Conservation (phyloP, 352 stramenopile species). For the Phytopythium aichiense region DNA sequence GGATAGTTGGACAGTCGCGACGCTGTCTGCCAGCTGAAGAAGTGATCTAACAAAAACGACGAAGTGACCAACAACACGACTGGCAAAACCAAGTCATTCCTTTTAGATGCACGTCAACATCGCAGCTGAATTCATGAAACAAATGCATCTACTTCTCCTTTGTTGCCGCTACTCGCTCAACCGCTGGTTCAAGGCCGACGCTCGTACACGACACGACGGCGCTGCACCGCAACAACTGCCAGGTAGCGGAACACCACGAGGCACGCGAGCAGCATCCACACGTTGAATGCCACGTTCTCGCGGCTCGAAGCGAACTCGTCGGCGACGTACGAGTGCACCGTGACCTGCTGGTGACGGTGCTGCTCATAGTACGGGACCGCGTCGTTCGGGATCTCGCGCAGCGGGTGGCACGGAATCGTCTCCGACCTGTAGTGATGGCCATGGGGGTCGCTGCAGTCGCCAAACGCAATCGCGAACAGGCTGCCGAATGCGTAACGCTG, state of each 20-base stretch:
- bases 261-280: conserved; percentile 14
- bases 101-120: neutral
- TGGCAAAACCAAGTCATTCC: neutral
- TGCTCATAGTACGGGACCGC: neutral
- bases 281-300: conserved; percentile 9
- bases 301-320: conserved; percentile 16
- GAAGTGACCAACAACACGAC: neutral
- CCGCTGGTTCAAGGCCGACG: conserved; percentile 7
- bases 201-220: neutral
- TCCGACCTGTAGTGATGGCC: conserved; percentile 1
- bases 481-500: conserved; percentile 17
- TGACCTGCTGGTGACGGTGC: conserved; percentile 11
- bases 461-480: conserved; percentile 22
- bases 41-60: neutral
- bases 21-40: neutral
- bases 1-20: neutral
- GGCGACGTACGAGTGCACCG: conserved; percentile 20
- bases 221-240: conserved; percentile 12
- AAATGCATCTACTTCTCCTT: neutral
- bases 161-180: neutral
- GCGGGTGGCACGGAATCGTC: conserved; percentile 13
- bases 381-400: conserved; percentile 16
- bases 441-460: conserved; percentile 9
- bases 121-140: neutral
- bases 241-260: conserved; percentile 18